A percentile compares a stretch with the other conserved stretches of the same genome.
phyloP scores from a whole-genome alignment of 2,329 filamentous ascomycete genomes.

The Emmonsiellopsis sp. region DNA sequence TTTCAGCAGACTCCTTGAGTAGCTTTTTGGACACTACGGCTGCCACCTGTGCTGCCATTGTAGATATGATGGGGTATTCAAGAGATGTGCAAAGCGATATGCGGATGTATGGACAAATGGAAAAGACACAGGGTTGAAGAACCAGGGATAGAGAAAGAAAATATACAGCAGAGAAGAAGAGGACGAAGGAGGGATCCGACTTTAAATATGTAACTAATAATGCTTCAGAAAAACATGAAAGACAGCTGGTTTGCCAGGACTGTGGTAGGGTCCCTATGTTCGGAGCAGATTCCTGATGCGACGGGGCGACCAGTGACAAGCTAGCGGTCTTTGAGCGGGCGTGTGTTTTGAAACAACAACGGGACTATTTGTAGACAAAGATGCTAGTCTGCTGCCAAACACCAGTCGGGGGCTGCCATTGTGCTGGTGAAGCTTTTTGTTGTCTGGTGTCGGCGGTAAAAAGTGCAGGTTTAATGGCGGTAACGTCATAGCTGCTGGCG shows the following conservation, averaged over 20 bases:
- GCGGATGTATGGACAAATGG: neutral
- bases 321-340: neutral
- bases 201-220: neutral
- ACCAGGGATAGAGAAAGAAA: neutral
- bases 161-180: neutral
- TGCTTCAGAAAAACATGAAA: neutral
- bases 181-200: neutral
- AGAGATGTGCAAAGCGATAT: neutral
- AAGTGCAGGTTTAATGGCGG: neutral
- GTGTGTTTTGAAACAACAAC: neutral
- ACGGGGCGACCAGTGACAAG: neutral
- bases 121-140: neutral
- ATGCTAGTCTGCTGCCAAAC: neutral
- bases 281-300: neutral
- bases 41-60: constrained; percentile 15
- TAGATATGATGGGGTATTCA: neutral
- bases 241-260: neutral
- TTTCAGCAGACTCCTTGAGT: constrained; percentile 30
- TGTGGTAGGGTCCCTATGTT: neutral
- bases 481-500: neutral
- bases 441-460: neutral
- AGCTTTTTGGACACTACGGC: constrained; percentile 24
- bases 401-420: neutral
- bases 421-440: neutral
- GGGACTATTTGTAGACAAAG: neutral